Evolutionary conservation across 2,329 filamentous ascomycete genomes (phyloP).

Genomic region (Hypoxylon sp.): DNA sequence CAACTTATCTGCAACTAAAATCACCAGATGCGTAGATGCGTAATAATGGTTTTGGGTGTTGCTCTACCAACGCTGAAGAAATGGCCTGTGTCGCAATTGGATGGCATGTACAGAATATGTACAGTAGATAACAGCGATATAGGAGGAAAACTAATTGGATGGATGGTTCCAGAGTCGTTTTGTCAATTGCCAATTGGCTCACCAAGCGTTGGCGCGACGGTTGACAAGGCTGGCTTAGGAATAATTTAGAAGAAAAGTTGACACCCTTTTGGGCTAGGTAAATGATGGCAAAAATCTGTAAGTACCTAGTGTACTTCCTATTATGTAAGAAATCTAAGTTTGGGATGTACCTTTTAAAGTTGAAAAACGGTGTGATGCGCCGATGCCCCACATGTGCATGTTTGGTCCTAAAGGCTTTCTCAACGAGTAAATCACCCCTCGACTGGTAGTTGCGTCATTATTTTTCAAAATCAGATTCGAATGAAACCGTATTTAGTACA

Average conservation of each 20-base stretch:
- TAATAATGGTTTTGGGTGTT: conserved; percentile 27
- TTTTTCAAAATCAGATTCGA: background rate
- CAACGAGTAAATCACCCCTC: background rate
- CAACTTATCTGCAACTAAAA: conserved; percentile 25
- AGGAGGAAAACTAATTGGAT: conserved; percentile 6
- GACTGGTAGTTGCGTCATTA: background rate
- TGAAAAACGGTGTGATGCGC: background rate
- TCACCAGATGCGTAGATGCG: conserved; percentile 29
- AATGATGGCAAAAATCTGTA: conserved; percentile 18
- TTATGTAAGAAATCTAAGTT: no score
- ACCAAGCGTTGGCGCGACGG: conserved; percentile 38
- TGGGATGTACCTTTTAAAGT: background rate
- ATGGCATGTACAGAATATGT: conserved; percentile 15
- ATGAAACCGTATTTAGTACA: background rate
- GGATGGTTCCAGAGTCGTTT: conserved; percentile 20
- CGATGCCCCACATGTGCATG: background rate
- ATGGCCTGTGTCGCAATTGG: conserved; percentile 27
- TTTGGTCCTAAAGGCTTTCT: background rate
- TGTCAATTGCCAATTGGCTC: conserved; percentile 34
- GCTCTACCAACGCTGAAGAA: conserved; percentile 17
- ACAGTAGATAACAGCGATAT: conserved; percentile 21
- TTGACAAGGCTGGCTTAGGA: conserved; percentile 35
- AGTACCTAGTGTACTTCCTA: background rate
- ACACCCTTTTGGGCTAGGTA: conserved; percentile 4
- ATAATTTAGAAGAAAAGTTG: conserved; percentile 10